Base-by-base conservation (phyloP, 2,329 filamentous ascomycete species). In the Diaporthe longicolla region DNA sequence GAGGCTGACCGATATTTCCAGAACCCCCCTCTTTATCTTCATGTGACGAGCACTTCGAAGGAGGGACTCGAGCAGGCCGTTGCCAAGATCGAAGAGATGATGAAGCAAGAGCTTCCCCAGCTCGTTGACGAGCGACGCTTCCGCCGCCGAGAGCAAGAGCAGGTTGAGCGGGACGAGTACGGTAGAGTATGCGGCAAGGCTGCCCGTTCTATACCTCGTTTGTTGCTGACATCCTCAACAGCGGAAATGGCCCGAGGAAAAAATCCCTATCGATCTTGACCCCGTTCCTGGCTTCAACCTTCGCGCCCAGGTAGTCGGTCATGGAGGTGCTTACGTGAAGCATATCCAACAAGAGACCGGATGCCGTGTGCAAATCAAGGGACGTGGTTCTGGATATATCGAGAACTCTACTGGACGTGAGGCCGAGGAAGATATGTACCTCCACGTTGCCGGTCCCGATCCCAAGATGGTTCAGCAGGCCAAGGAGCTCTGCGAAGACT, bases 241-340 rank as follows among this genome's bases (percentile, higher is more conserved):
- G 95, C 95, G 95, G 78, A 99, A 98, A 94, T 99, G 97, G 97
- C 96, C 97, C 0, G 97, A 98, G 81, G 95, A 98, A 85, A 95
- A 94, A 79, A 97, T 99, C 66, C 93, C 95, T 1, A 95, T 99
- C 78, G 91, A 92, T 76, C 91, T 99, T 73, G 97, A 98, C 78
- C 94, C 96, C 0, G 91, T 98, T 70, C 94, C 93, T 32, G 97
- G 97, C 26, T 99, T 99, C 85, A 99, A 99, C 81, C 87, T 99
- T 63, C 93, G 97, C 76, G 97, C 97, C 70, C 95, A 98, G 82
- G 96, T 99, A 61, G 97, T 99, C 71, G 97, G 97, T 66, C 94
- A 96, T 78, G 95, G 95, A 43, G 97, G 97, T 75, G 93, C 94
- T 57, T 98, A 98, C 81, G 97, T 99, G 75, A 99, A 99, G 84